Conservation (phyloP, 495 filamentous ascomycete species). For the Penicillium diatomitis region DNA sequence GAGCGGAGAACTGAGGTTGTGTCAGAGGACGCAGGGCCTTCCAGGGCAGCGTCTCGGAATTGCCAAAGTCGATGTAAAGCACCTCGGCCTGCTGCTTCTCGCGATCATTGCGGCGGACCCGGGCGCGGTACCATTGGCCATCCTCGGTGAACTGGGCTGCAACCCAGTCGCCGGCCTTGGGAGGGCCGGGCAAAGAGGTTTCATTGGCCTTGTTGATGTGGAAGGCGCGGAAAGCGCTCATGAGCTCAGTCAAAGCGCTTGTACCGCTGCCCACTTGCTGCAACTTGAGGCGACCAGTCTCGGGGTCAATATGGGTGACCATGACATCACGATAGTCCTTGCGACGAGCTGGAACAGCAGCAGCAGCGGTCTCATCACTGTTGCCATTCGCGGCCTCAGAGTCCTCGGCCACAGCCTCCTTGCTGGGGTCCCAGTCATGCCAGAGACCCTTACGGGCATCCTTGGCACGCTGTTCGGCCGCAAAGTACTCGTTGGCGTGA, state of each 20-base stretch:
- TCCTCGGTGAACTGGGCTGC: conserved; percentile 83
- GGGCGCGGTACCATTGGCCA: conserved; percentile 87
- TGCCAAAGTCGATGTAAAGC: conserved; percentile 93
- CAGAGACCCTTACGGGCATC: conserved; percentile 78
- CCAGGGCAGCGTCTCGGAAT: conserved; percentile 82
- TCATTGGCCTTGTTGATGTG: conserved; percentile 69
- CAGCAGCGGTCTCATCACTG: conserved; percentile 39
- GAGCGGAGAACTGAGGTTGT: conserved; percentile 64
- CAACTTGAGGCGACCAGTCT: conserved; percentile 67
- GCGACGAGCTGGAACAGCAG: conserved; percentile 36
- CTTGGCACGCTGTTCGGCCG: conserved; percentile 82
- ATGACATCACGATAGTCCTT: conserved; percentile 89
- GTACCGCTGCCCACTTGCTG: conserved; percentile 81
- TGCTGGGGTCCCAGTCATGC: conserved; percentile 85
- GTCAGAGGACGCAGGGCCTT: conserved; percentile 66
- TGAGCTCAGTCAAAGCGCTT: conserved; percentile 69
- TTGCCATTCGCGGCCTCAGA: conserved; percentile 36
- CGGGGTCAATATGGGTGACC: conserved; percentile 75
- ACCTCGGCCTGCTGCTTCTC: conserved; percentile 80
- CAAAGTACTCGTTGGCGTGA: conserved; percentile 75
- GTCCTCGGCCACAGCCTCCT: conserved; percentile 53
- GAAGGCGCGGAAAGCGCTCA: conserved; percentile 80
- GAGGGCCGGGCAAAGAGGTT: conserved; percentile 59
- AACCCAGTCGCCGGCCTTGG: conserved; percentile 86
- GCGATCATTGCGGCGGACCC: conserved; percentile 85